phyloP scores from a whole-genome alignment of 768 basidiomycete species.

The Infundibulicybe gibba region DNA sequence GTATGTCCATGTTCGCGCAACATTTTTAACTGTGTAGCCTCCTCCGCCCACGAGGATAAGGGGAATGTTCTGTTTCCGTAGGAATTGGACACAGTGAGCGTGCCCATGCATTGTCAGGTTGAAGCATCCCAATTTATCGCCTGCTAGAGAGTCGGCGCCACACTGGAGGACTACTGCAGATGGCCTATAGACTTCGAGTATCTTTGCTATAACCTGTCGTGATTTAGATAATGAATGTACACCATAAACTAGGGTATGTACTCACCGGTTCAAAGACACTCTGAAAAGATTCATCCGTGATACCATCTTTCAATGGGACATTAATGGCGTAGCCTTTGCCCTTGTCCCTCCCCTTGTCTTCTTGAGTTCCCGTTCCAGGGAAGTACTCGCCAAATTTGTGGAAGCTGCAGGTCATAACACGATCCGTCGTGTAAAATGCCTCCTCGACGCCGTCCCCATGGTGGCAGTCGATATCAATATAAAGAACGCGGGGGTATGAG shows the following conservation, averaged over 20 bases:
- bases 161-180: constrained; percentile 90
- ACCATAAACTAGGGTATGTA: constrained; percentile 7
- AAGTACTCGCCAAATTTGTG: constrained; percentile 98
- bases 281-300: constrained; percentile 84
- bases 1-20: constrained; percentile 92
- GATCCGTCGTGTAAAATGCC: constrained; percentile 95
- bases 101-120: constrained; percentile 96
- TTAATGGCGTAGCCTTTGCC: constrained; percentile 91
- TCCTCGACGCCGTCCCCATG: constrained; percentile 99
- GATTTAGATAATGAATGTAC: constrained; percentile 2
- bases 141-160: constrained; percentile 92
- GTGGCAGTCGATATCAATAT: constrained; percentile 98
- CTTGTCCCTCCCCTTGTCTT: constrained; percentile 79
- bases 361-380: constrained; percentile 82
- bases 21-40: constrained; percentile 97
- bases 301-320: constrained; percentile 90
- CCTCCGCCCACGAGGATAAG: constrained; percentile 93
- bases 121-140: constrained; percentile 95
- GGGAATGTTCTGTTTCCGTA: constrained; percentile 80
- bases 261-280: constrained; percentile 91
- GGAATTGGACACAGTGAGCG: constrained; percentile 84
- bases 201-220: constrained; percentile 70
- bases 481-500: constrained; percentile 81
- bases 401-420: constrained; percentile 96
- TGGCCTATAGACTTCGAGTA: constrained; percentile 86